A percentile compares a stretch with the other conserved stretches of the same genome.
These are phyloP conservation scores for Leccinum solheimii DNA, from an alignment of 1,284 basidiomycete genomes.

Conservation along the genomic window DNA sequence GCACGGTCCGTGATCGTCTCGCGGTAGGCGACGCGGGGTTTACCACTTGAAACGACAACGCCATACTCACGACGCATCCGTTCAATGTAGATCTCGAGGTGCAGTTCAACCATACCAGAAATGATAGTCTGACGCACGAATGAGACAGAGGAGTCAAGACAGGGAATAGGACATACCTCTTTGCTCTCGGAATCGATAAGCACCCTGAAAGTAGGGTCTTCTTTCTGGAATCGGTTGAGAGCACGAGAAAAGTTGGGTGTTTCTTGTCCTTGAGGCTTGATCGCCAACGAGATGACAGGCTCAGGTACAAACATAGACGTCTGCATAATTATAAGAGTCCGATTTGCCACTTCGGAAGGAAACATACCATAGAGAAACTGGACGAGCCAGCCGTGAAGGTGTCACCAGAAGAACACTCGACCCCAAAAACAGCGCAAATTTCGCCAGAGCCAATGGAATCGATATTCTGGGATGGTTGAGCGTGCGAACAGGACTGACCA, in stretches of 20 bases:
- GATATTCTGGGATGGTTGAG: constrained; percentile 64
- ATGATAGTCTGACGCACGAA: constrained; percentile 82
- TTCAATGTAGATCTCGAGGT: constrained; percentile 99
- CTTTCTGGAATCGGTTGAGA: constrained; percentile 97
- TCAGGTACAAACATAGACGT: constrained; percentile 99
- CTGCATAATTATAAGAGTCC: constrained; percentile 41
- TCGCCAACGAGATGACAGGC: constrained; percentile 94
- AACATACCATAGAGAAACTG: constrained; percentile 81
- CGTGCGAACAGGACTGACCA: background rate
- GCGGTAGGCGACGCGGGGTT: constrained; percentile 95
- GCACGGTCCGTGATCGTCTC: constrained; percentile 88
- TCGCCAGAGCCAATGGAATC: constrained; percentile 96
- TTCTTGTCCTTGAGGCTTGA: constrained; percentile 91
- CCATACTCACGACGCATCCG: constrained; percentile 99
- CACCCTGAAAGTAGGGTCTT: constrained; percentile 98
- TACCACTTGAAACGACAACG: constrained; percentile 91
- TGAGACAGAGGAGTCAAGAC: constrained; percentile 3
- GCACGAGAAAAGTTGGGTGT: constrained; percentile 96
- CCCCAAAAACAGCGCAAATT: constrained; percentile 99
- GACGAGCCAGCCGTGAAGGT: constrained; percentile 95
- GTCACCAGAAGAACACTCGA: constrained; percentile 98
- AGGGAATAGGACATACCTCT: constrained; percentile 58
- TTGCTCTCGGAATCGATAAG: constrained; percentile 94
- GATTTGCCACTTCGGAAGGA: constrained; percentile 19
- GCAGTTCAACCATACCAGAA: constrained; percentile 98